phyloP scores from a whole-genome alignment of 257 asterid genomes.

The Datura wrightii region DNA sequence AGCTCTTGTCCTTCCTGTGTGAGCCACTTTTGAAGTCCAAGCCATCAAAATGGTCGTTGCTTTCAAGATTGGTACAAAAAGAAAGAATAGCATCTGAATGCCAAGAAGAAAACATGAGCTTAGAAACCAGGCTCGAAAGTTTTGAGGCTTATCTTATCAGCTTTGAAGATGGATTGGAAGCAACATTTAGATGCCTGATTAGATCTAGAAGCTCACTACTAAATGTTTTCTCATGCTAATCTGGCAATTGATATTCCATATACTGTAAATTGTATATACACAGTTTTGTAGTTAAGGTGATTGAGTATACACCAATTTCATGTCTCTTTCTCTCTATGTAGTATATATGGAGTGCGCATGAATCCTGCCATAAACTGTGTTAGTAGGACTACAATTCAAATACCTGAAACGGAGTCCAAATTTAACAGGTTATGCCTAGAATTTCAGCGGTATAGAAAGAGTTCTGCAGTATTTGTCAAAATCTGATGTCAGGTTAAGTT shows the following conservation, averaged over 20 bases:
- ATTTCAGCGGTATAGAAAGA: not conserved
- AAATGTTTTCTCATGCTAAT: constrained; percentile 31
- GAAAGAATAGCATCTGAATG: constrained; percentile 36
- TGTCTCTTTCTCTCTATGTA: not conserved
- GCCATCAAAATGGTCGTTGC: constrained; percentile 45
- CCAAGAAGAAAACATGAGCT: constrained; percentile 29
- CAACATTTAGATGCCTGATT: constrained; percentile 19
- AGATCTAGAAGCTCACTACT: constrained; percentile 21
- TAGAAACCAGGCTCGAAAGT: constrained; percentile 33
- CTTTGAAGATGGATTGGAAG: constrained; percentile 19
- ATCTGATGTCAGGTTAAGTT: constrained; percentile 21
- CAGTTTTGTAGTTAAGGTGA: constrained; percentile 23
- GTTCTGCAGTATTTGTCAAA: not conserved
- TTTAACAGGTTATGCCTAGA: not conserved
- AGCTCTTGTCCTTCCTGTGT: constrained; percentile 37
- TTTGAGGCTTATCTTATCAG: constrained; percentile 31
- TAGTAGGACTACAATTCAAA: constrained; percentile 13
- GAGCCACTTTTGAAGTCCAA: constrained; percentile 39
- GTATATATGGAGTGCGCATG: not conserved
- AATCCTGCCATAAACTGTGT: not conserved
- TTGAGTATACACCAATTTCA: constrained; percentile 6
- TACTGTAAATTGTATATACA: constrained; percentile 16
- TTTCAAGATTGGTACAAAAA: constrained; percentile 42
- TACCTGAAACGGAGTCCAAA: not conserved
- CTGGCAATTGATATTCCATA: not conserved